A percentile compares a stretch with the other conserved stretches of the same genome.
phyloP scores from a whole-genome alignment of 768 basidiomycete species.

The Daedaleopsis sinensis region DNA sequence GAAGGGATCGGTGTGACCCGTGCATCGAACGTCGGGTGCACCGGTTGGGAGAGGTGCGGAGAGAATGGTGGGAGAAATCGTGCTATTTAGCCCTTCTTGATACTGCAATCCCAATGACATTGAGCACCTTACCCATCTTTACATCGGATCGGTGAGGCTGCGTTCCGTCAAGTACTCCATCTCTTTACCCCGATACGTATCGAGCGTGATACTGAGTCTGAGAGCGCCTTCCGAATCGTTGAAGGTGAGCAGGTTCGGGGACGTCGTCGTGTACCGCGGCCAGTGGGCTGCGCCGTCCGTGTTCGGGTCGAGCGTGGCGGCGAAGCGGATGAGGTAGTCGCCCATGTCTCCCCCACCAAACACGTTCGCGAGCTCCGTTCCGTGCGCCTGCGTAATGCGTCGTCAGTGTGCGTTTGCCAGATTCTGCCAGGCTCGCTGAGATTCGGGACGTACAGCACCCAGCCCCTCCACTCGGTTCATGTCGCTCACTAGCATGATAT shows the following conservation, averaged over 20 bases:
- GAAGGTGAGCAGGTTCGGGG: constrained; percentile 25
- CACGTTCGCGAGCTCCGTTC: constrained; percentile 13
- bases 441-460: constrained; percentile 2
- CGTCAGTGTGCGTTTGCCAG: neutral
- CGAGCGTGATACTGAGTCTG: constrained; percentile 20
- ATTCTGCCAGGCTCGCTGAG: no score
- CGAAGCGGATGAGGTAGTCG: constrained; percentile 31
- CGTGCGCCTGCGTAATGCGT: constrained; percentile 9
- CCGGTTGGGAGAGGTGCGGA: no score
- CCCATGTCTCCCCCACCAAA: constrained; percentile 20
- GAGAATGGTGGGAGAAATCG: no score
- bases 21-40: no score
- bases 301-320: constrained; percentile 29
- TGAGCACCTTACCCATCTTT: no score
- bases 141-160: constrained; percentile 5
- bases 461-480: constrained; percentile 2
- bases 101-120: no score
- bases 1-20: no score
- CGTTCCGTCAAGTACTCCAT: constrained; percentile 9
- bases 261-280: constrained; percentile 24
- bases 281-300: constrained; percentile 21
- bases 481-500: constrained; percentile 5
- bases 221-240: constrained; percentile 18
- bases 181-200: constrained; percentile 26
- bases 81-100: no score